Conservation (phyloP, 441 rosid genomes). For the Corymbia calophylla region DNA sequence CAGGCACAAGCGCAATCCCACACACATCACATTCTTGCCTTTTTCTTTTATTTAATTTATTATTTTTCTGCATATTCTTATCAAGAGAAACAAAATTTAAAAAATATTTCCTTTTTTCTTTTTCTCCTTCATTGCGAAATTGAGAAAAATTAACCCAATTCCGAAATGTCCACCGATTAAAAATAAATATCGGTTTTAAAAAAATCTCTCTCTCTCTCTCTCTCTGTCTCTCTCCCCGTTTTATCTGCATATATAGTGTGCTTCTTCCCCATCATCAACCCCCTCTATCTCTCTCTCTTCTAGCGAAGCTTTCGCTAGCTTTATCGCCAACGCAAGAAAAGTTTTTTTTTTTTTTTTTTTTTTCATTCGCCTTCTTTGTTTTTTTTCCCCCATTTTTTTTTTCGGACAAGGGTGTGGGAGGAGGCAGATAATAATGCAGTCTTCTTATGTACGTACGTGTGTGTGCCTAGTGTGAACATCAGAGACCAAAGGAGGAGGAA, state of each 20-base stretch:
- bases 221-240: not conserved
- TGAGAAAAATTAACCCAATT: not conserved
- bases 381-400: not conserved
- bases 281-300: not conserved
- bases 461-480: not conserved
- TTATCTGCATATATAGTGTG: not conserved
- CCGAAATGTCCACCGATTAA: not conserved
- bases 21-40: not conserved
- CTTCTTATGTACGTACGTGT: not conserved
- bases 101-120: not conserved
- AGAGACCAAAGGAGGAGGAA: not conserved
- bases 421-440: not conserved
- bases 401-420: not conserved
- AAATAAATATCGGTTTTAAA: not conserved
- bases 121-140: not conserved
- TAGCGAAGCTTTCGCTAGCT: constrained; percentile 9
- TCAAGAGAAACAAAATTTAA: not conserved
- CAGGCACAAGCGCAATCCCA: too few species aligned
- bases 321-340: constrained; percentile 8
- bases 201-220: not conserved
- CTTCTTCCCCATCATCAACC: not conserved
- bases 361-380: not conserved
- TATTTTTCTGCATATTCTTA: not conserved
- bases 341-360: not conserved
- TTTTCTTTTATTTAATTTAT: not conserved